phyloP scores from a whole-genome alignment of 2,329 filamentous ascomycete genomes.

The Paraphoma chrysanthemicola region DNA sequence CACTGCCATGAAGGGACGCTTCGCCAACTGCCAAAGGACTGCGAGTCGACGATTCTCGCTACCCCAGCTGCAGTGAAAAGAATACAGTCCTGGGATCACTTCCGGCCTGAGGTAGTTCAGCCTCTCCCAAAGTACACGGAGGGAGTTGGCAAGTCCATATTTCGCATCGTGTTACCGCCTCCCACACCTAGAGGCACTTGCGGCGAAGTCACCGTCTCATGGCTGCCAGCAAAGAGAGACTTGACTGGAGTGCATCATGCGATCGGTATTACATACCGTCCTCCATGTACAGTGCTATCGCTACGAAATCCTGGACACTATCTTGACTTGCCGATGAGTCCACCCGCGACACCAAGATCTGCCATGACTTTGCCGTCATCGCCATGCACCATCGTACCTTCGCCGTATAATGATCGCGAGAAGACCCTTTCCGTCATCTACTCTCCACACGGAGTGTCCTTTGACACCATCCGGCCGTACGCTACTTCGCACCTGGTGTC shows the following conservation, averaged over 20 bases:
- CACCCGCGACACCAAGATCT: constrained; percentile 43
- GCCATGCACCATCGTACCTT: constrained; percentile 41
- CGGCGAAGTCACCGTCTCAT: constrained; percentile 75
- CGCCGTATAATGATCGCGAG: constrained; percentile 43
- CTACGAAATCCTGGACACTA: constrained; percentile 38
- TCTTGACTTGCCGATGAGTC: constrained; percentile 47
- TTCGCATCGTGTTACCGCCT: constrained; percentile 62
- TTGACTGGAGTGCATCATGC: constrained; percentile 69
- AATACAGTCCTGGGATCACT: constrained; percentile 73
- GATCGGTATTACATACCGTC: constrained; percentile 74
- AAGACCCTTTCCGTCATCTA: constrained; percentile 67
- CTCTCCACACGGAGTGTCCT: constrained; percentile 68
- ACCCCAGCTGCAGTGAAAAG: constrained; percentile 69
- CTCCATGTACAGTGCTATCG: constrained; percentile 56
- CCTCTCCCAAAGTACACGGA: constrained; percentile 53
- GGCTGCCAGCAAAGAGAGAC: constrained; percentile 68
- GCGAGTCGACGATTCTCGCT: constrained; percentile 69
- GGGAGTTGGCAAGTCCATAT: constrained; percentile 49
- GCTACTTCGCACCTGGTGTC: constrained; percentile 63
- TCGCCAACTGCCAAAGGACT: constrained; percentile 64
- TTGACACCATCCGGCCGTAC: constrained; percentile 62
- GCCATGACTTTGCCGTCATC: constrained; percentile 42
- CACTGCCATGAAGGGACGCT: constrained; percentile 76
- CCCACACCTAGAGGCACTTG: constrained; percentile 59
- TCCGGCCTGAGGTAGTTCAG: constrained; percentile 59